Evolutionary conservation across 2,329 filamentous ascomycete species (phyloP).

Genomic region (Eutypa lata): DNA sequence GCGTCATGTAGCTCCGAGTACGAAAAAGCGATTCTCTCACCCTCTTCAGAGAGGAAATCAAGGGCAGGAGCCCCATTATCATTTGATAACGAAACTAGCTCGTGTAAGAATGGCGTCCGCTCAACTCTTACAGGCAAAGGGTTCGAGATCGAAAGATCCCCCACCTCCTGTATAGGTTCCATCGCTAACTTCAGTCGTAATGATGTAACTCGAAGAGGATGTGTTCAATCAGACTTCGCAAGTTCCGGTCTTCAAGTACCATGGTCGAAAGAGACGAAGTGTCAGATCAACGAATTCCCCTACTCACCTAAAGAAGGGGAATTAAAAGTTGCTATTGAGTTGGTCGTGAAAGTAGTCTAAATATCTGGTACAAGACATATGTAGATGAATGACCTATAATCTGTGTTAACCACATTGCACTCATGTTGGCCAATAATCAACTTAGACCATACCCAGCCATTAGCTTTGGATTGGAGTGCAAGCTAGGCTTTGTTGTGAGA

Average conservation of each 20-base stretch:
- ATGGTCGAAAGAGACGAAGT: neutral
- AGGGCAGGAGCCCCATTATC: constrained; percentile 49
- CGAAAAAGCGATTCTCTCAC: constrained; percentile 45
- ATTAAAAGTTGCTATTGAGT: too few species aligned
- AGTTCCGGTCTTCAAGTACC: neutral
- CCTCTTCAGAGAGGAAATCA: constrained; percentile 57
- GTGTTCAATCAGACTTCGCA: neutral
- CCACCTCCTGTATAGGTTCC: constrained; percentile 5
- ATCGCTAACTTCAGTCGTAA: constrained; percentile 2
- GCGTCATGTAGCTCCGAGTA: constrained; percentile 61
- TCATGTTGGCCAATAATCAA: too few species aligned
- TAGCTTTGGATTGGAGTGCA: too few species aligned
- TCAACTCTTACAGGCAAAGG: constrained; percentile 45
- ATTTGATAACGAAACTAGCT: constrained; percentile 53
- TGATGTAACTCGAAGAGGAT: neutral
- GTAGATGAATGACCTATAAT: too few species aligned
- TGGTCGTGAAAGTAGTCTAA: too few species aligned
- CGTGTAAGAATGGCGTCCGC: constrained; percentile 38
- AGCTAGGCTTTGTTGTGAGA: too few species aligned
- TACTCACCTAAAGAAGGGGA: too few species aligned
- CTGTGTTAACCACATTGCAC: too few species aligned
- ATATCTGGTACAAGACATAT: too few species aligned
- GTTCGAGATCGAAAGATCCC: constrained; percentile 55
- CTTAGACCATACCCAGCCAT: too few species aligned
- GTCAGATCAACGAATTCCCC: neutral